A percentile compares a stretch with the other conserved stretches of the same genome.
Evolutionary conservation across 2,329 filamentous ascomycete genomes (phyloP).

Genomic region (Grosmannia serpens): DNA sequence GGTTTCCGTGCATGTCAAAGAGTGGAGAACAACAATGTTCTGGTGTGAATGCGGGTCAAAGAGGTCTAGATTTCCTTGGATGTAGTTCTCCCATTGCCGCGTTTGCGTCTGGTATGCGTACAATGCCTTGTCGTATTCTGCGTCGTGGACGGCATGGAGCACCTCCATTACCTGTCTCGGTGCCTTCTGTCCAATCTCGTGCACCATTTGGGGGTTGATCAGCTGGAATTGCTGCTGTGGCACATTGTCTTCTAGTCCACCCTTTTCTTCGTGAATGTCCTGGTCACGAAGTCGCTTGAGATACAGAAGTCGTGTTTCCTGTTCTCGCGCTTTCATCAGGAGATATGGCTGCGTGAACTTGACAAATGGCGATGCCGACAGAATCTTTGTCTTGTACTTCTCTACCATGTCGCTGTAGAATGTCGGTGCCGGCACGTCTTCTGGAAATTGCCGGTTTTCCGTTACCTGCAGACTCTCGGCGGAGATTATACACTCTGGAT

Average conservation of each 20-base stretch:
- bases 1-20: conserved; percentile 83
- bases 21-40: conserved; percentile 90
- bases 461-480: conserved; percentile 19
- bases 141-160: conserved; percentile 86
- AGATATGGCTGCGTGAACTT: conserved; percentile 91
- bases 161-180: conserved; percentile 86
- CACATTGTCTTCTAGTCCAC: conserved; percentile 45
- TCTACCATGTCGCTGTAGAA: conserved; percentile 94
- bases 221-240: conserved; percentile 70
- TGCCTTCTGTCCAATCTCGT: conserved; percentile 66
- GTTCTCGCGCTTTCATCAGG: conserved; percentile 80
- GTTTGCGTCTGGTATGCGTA: conserved; percentile 93
- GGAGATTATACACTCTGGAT: not conserved
- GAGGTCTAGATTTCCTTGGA: conserved; percentile 74
- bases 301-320: conserved; percentile 74
- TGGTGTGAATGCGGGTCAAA: conserved; percentile 95
- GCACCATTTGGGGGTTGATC: conserved; percentile 92
- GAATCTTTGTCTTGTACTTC: conserved; percentile 82
- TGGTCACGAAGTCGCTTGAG: conserved; percentile 76
- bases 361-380: conserved; percentile 93
- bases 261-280: conserved; percentile 37
- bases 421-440: conserved; percentile 74
- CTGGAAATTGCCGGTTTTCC: conserved; percentile 50
- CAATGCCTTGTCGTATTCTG: conserved; percentile 89
- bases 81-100: conserved; percentile 90